These are phyloP conservation scores for Penicillium mononematosum DNA, from an alignment of 495 filamentous ascomycete species.

Conservation along the genomic window DNA sequence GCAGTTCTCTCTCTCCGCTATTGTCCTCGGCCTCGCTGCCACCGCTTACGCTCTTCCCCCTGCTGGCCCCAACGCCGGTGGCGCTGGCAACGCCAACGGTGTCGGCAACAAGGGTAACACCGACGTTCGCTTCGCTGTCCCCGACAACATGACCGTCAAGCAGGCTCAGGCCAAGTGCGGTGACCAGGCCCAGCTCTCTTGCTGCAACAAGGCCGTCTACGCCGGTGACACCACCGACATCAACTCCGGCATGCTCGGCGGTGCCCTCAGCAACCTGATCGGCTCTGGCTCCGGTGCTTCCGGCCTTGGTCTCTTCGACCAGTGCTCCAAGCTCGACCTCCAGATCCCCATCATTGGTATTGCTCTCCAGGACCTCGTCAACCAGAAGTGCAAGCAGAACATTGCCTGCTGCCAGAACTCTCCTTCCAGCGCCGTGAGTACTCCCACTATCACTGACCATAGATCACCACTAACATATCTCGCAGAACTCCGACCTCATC, in stretches of 20 bases:
- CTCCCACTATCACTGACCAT: background rate
- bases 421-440: constrained; percentile 36
- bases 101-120: constrained; percentile 32
- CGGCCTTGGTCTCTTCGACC: constrained; percentile 39
- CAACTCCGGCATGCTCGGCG: constrained; percentile 31
- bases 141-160: constrained; percentile 44
- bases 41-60: constrained; percentile 30
- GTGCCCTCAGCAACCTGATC: constrained; percentile 33
- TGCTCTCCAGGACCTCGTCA: constrained; percentile 40
- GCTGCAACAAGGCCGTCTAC: constrained; percentile 50
- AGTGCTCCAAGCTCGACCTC: constrained; percentile 39
- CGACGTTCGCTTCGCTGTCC: constrained; percentile 35
- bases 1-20: constrained; percentile 34
- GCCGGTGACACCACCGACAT: constrained; percentile 40
- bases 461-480: constrained; percentile 10
- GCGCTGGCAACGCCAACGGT: constrained; percentile 19
- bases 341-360: constrained; percentile 25
- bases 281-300: constrained; percentile 31
- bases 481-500: constrained; percentile 36
- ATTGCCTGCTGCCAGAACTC: constrained; percentile 53
- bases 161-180: constrained; percentile 51
- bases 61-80: constrained; percentile 11
- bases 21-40: constrained; percentile 32
- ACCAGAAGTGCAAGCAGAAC: constrained; percentile 51
- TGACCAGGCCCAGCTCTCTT: constrained; percentile 45